phyloP scores from a whole-genome alignment of 495 filamentous ascomycete genomes.

The Xylaria nigripes region DNA sequence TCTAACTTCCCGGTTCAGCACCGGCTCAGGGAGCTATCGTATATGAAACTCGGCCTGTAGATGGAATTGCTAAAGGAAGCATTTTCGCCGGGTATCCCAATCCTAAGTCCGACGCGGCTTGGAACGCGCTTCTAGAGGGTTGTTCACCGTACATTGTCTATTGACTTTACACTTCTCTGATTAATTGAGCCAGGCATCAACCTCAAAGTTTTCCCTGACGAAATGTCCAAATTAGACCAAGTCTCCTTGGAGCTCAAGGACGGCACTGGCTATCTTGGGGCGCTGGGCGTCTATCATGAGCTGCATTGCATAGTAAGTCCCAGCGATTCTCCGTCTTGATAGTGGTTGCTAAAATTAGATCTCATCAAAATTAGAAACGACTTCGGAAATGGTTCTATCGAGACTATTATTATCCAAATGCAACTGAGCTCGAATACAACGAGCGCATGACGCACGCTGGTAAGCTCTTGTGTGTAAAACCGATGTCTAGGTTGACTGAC shows the following conservation, averaged over 20 bases:
- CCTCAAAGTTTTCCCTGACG: not conserved
- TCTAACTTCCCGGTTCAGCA: too few species aligned
- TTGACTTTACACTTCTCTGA: too few species aligned
- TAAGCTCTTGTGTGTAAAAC: not conserved
- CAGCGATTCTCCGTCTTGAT: not conserved
- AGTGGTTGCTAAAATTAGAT: too few species aligned
- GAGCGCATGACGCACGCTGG: not conserved
- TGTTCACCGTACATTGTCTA: too few species aligned
- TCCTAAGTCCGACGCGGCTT: too few species aligned
- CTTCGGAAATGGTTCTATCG: not conserved
- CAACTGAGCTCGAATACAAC: not conserved
- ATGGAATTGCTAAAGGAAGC: too few species aligned
- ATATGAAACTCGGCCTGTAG: too few species aligned
- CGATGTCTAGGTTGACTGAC: not conserved
- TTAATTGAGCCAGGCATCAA: too few species aligned
- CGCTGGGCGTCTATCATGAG: not conserved
- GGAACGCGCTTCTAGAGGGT: too few species aligned
- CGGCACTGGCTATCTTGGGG: not conserved
- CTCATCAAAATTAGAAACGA: too few species aligned
- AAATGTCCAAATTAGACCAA: not conserved
- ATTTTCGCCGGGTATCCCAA: too few species aligned
- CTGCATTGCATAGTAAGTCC: not conserved
- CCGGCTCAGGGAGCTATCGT: too few species aligned
- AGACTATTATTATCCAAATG: not conserved
- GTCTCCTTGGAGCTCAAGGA: not conserved